phyloP scores from a whole-genome alignment of 208 protist genomes.

The Porcisia hertigi region DNA sequence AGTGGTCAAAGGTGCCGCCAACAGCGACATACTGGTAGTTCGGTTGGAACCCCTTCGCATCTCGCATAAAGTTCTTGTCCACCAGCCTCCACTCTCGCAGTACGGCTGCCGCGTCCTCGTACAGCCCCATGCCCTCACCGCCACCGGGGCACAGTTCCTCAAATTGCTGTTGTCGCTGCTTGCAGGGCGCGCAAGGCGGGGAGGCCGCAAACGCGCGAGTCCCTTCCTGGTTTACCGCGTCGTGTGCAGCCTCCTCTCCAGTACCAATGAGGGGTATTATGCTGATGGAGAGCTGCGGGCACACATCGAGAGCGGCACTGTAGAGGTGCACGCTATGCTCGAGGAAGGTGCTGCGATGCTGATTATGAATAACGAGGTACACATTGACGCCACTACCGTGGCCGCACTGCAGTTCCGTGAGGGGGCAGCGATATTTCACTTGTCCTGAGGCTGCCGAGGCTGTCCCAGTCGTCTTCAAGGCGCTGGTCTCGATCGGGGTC shows the following conservation, averaged over 20 bases:
- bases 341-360: constrained; percentile 55
- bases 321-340: constrained; percentile 69
- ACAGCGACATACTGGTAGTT: constrained; percentile 80
- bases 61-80: constrained; percentile 12
- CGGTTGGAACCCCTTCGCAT: constrained; percentile 47
- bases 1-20: constrained; percentile 90
- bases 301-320: constrained; percentile 43
- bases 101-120: constrained; percentile 18
- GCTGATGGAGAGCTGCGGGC: constrained; percentile 42
- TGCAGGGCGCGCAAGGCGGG: background rate
- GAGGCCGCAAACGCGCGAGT: background rate
- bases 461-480: background rate
- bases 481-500: background rate
- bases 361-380: constrained; percentile 53
- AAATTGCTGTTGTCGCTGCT: background rate
- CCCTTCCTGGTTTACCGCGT: background rate
- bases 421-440: constrained; percentile 14
- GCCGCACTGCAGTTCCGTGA: constrained; percentile 13
- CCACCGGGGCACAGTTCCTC: background rate
- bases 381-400: constrained; percentile 35
- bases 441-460: background rate
- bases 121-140: constrained; percentile 10
- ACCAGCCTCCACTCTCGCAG: constrained; percentile 22
- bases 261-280: constrained; percentile 55
- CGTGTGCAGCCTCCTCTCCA: background rate